These are phyloP conservation scores for Neopestalotiopsis sp. DNA, from an alignment of 2,329 filamentous ascomycete genomes.

Conservation along the genomic window DNA sequence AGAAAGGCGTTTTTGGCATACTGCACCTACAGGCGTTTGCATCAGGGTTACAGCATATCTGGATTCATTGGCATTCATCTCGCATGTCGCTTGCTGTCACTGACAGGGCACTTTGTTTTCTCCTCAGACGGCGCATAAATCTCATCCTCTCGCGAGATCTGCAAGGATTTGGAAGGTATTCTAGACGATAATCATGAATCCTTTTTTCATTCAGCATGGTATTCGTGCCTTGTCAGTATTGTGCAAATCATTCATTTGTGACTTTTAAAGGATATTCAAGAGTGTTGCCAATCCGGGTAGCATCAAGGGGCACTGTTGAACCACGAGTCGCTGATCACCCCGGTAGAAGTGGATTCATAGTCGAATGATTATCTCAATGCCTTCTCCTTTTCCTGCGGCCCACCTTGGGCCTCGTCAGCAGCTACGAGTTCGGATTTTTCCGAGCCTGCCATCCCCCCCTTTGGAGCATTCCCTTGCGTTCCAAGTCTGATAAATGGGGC, in stretches of 20 bases:
- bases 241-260: not conserved
- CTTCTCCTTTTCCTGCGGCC: not conserved
- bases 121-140: not conserved
- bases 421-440: constrained; percentile 6
- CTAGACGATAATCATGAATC: not conserved
- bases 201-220: not conserved
- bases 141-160: constrained; percentile 4
- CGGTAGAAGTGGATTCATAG: not conserved
- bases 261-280: not conserved
- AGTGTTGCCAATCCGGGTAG: not conserved
- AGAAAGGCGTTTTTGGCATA: constrained; percentile 11
- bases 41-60: not conserved
- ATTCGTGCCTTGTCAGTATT: not conserved
- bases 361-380: not conserved
- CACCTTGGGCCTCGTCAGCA: not conserved
- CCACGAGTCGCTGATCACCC: not conserved
- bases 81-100: constrained; percentile 1
- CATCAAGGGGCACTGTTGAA: not conserved
- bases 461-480: constrained; percentile 51
- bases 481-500: constrained; percentile 57
- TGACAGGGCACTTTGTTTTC: not conserved
- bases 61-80: not conserved
- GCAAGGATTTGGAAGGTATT: constrained; percentile 1
- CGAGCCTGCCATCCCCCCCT: constrained; percentile 4
- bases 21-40: not conserved